Evolutionary conservation across 2,329 filamentous ascomycete species (phyloP).

Genomic region (Phialophora expanda): DNA sequence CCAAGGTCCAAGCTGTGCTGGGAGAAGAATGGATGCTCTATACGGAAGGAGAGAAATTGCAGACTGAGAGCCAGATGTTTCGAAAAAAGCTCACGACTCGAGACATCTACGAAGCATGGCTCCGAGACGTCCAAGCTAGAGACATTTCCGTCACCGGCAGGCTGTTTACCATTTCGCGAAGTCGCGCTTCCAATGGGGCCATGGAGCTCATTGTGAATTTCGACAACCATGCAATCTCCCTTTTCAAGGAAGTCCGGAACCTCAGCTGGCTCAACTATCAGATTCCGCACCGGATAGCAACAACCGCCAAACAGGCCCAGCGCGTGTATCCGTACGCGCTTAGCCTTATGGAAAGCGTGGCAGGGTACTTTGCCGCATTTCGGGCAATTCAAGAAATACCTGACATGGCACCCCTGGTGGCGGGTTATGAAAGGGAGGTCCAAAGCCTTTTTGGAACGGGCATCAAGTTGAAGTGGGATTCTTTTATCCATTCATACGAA

Average conservation of each 20-base stretch:
- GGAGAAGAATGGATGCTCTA: constrained; percentile 94
- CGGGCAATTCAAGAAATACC: constrained; percentile 83
- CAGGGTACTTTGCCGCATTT: constrained; percentile 86
- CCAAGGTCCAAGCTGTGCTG: constrained; percentile 97
- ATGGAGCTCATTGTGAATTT: constrained; percentile 95
- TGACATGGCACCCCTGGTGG: constrained; percentile 83
- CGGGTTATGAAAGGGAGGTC: constrained; percentile 89
- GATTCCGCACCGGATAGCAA: constrained; percentile 92
- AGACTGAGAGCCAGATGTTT: constrained; percentile 89
- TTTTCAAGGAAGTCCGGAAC: constrained; percentile 99
- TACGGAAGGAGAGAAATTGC: constrained; percentile 90
- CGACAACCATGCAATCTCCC: constrained; percentile 91
- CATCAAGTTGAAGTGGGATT: constrained; percentile 91
- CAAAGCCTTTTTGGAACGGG: constrained; percentile 84
- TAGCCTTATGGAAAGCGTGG: constrained; percentile 97
- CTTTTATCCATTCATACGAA: constrained; percentile 96
- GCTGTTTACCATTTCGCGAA: constrained; percentile 85
- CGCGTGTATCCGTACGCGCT: constrained; percentile 97
- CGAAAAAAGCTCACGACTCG: constrained; percentile 93
- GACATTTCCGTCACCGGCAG: constrained; percentile 91
- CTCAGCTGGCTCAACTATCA: constrained; percentile 93
- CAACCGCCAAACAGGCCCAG: constrained; percentile 97
- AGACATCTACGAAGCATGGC: constrained; percentile 94
- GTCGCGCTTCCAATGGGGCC: constrained; percentile 86
- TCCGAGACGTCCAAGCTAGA: constrained; percentile 83